Base-by-base conservation (phyloP, 495 filamentous ascomycete species). In the Sabuloglossum arenarium region DNA sequence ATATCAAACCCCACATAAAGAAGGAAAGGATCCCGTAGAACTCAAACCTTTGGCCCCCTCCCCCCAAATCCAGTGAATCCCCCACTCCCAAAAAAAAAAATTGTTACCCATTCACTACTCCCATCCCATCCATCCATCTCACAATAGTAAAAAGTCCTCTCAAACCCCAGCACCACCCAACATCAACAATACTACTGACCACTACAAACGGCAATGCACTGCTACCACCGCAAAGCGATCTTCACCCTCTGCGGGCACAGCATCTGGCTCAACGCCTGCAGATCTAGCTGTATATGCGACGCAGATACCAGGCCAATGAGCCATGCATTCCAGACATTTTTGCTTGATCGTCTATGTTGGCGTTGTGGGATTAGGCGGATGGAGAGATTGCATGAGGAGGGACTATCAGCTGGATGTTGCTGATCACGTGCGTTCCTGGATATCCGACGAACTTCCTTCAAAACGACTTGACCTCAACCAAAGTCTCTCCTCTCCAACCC, bases 161-260 rank as follows among this genome's bases (percentile, higher is more conserved):
- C 6, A 49, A 49, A 23, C 25, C 21, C 23, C 45, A 49, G 21
- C 3, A 24, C 8, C 23, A 16, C 45, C 16, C 10, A 24, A 49
- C 21, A 8, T n/a, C 45, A 49, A 49, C 21, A 25, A 49, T 3
- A 28, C 3, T 1, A 25, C 6, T 1, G 19, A 16, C 21, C 34
- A 16, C 8, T 8, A 39, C 8, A 6, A 50, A 50, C 8, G 21
- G 46, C 8, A 11, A 50, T 50, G 46, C n/a, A n/a, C 8, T 54
- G 51, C 51, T 54, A 32, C 28, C 51, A 39, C 28, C 51, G 51
- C 51, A 23, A n/a, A 28, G 51, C 51, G 2, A 39, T 54, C 51
- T 54, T 54, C 32, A 32, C 51, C 4, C 1, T 24, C 51, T 54
- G 51, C 51, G 51, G 51, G 1, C 51, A 54, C 21, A 8, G 21